Conservation (phyloP, 345 rosid species). For the Angophora floribunda region DNA sequence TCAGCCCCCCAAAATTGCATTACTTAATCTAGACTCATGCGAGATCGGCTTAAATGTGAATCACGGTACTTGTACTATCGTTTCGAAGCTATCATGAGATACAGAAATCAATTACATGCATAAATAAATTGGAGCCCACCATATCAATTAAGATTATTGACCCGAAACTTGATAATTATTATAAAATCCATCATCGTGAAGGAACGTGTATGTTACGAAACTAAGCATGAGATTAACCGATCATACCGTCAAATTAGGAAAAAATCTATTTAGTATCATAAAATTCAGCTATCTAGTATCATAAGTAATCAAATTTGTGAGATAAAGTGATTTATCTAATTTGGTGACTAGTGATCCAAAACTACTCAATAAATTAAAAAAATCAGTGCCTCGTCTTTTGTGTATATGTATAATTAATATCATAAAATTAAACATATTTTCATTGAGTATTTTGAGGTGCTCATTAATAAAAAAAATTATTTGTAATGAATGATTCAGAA, state of each 20-base stretch:
- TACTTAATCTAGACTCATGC: background rate
- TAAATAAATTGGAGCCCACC: too few species aligned
- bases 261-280: background rate
- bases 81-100: background rate
- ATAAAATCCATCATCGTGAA: background rate
- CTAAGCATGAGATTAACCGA: background rate
- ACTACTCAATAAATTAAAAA: background rate
- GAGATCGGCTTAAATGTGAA: background rate
- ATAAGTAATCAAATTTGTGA: background rate
- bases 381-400: background rate
- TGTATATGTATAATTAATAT: background rate
- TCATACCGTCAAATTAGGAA: background rate
- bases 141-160: background rate
- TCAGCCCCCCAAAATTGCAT: too few species aligned
- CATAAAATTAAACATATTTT: background rate
- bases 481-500: background rate
- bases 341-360: background rate
- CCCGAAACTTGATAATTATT: background rate
- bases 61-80: rapidly evolving
- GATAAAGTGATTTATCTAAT: background rate
- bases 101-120: background rate
- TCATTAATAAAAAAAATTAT: background rate
- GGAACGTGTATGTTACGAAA: background rate
- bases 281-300: background rate
- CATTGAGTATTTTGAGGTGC: background rate